These are phyloP conservation scores for Umbelopsis ramanniana DNA, from an alignment of 192 early-diverging fungal species.

Conservation along the genomic window DNA sequence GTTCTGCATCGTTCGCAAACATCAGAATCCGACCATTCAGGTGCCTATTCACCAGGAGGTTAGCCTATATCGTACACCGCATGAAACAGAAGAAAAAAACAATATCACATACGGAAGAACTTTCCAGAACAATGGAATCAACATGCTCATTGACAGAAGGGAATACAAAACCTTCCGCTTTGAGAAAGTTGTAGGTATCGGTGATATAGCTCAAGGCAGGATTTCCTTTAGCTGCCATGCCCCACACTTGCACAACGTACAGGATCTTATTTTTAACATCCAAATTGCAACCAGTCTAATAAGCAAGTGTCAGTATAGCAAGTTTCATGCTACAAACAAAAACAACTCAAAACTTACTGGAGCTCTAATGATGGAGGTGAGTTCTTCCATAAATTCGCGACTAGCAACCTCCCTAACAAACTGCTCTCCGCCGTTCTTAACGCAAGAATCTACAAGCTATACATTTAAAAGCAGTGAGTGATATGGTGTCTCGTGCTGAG, in stretches of 20 bases:
- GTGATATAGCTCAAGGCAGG: conserved; percentile 77
- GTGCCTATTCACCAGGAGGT: conserved; percentile 61
- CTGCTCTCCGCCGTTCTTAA: conserved; percentile 91
- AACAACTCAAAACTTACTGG: conserved; percentile 50
- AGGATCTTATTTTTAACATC: conserved; percentile 82
- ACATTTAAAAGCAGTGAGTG: neutral
- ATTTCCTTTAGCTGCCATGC: conserved; percentile 76
- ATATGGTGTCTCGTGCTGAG: too few relatives aligned
- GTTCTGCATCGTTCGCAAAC: conserved; percentile 95
- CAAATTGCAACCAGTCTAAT: conserved; percentile 60
- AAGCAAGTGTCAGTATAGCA: conserved; percentile 3
- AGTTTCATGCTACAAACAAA: neutral
- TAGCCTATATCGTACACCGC: neutral
- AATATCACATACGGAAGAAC: conserved; percentile 69
- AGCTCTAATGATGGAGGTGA: conserved; percentile 64
- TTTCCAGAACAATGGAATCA: conserved; percentile 78
- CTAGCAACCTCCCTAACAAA: conserved; percentile 87
- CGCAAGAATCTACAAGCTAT: conserved; percentile 87
- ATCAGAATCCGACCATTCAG: conserved; percentile 95
- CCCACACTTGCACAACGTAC: conserved; percentile 90
- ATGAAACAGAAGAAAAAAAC: neutral
- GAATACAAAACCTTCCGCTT: conserved; percentile 78
- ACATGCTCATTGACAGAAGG: conserved; percentile 68
- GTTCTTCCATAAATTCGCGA: conserved; percentile 88
- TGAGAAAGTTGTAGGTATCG: conserved; percentile 83